Conservation (phyloP, 805 yeast species). For the Tetrapisispora fleetii region DNA sequence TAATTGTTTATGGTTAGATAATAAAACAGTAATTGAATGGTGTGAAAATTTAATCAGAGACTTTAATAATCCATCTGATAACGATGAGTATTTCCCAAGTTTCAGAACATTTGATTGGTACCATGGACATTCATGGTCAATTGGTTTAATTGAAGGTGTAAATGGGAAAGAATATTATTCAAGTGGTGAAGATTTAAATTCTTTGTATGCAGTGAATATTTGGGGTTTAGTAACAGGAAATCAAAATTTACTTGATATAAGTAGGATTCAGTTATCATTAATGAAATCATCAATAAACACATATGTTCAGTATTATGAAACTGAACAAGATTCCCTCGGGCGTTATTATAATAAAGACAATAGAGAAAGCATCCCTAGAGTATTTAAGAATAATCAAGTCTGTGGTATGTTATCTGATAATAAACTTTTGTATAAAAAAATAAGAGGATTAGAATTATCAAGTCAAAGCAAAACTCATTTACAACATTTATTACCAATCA, state of each 20-base stretch:
- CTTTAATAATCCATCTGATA: constrained; percentile 49
- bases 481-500: constrained; percentile 2
- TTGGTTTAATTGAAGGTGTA: constrained; percentile 50
- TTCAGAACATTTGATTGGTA: constrained; percentile 62
- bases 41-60: constrained; percentile 56
- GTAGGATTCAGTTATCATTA: background rate
- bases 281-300: background rate
- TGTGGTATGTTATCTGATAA: constrained; percentile 2
- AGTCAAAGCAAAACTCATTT: constrained; percentile 1
- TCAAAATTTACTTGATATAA: background rate
- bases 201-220: constrained; percentile 55
- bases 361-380: background rate
- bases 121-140: constrained; percentile 69
- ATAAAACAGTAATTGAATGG: constrained; percentile 28
- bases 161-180: constrained; percentile 45
- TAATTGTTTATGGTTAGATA: background rate
- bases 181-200: constrained; percentile 61
- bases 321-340: background rate
- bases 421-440: background rate
- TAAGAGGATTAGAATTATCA: background rate
- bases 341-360: constrained; percentile 1
- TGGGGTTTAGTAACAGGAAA: constrained; percentile 39
- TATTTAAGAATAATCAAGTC: background rate
- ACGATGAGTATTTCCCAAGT: constrained; percentile 51
- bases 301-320: background rate